A percentile compares a stretch with the other conserved stretches of the same genome.
Evolutionary conservation across 139 green algal species (phyloP).

Genomic region (Chlorella sp.): DNA sequence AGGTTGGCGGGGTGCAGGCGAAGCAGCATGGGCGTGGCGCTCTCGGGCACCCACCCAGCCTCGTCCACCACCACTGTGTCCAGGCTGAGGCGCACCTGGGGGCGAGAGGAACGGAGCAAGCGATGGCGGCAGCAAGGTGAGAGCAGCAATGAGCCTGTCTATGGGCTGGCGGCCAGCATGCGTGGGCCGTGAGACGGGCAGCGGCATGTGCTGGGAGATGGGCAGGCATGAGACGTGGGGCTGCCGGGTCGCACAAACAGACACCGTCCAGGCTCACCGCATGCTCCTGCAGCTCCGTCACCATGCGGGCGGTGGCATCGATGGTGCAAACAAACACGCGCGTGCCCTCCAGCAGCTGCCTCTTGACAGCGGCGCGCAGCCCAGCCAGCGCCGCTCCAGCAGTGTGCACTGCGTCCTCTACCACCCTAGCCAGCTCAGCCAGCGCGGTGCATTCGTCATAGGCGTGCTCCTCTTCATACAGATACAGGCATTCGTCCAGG

Average conservation of each 20-base stretch:
- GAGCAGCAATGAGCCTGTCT: too few species aligned
- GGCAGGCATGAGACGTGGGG: too few species aligned
- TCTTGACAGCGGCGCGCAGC: background rate
- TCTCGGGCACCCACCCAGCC: background rate
- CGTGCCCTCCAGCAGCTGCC: background rate
- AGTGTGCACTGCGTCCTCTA: background rate
- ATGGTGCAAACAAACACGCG: background rate
- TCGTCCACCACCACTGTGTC: background rate
- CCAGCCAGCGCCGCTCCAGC: background rate
- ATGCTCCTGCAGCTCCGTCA: background rate
- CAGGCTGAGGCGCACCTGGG: background rate
- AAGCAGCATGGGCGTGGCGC: background rate
- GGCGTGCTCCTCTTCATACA: too few species aligned
- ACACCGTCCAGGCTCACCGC: background rate
- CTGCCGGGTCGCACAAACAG: too few species aligned
- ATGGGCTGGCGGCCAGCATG: too few species aligned
- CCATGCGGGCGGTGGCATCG: background rate
- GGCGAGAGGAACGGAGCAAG: too few species aligned
- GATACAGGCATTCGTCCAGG: too few species aligned
- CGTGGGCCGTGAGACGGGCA: too few species aligned
- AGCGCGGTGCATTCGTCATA: too few species aligned
- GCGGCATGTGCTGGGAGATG: too few species aligned
- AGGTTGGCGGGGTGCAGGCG: background rate
- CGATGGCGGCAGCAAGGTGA: too few species aligned
- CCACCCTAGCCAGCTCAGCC: too few species aligned